Percentiles rank a stretch among this genome's conserved stretches.
phyloP scores from a whole-genome alignment of 179 eudicot genomes.

The Gypsophila paniculata region DNA sequence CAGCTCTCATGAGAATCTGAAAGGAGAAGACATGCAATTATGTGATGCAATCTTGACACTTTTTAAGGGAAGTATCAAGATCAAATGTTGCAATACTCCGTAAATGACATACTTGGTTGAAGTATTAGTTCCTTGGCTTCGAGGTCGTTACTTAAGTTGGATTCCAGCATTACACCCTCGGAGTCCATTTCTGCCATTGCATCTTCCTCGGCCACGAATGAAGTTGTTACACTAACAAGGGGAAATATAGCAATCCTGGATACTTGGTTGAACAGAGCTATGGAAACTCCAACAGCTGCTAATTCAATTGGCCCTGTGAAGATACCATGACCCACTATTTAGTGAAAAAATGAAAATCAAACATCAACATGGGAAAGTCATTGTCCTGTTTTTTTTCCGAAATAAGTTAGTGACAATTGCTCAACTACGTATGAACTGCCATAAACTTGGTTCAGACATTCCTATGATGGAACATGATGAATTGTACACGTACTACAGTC shows the following conservation, averaged over 20 bases:
- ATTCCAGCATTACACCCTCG: conserved; percentile 29
- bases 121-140: conserved; percentile 44
- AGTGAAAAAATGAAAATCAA: background rate
- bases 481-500: no score
- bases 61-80: background rate
- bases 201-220: conserved; percentile 74
- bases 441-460: background rate
- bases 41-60: background rate
- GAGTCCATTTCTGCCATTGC: conserved; percentile 30
- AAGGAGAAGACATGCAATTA: background rate
- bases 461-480: background rate
- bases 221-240: conserved; percentile 62
- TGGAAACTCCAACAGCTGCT: conserved; percentile 73
- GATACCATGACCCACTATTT: background rate
- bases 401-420: background rate
- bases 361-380: background rate
- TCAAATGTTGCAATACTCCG: background rate
- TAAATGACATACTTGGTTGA: conserved; percentile 27
- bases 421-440: background rate
- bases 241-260: conserved; percentile 68
- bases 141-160: conserved; percentile 17
- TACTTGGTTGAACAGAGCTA: conserved; percentile 69
- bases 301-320: conserved; percentile 57
- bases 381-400: background rate
- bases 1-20: conserved; percentile 26